phyloP scores from a whole-genome alignment of 2,329 filamentous ascomycete species.

The Zopfia rhizophila region DNA sequence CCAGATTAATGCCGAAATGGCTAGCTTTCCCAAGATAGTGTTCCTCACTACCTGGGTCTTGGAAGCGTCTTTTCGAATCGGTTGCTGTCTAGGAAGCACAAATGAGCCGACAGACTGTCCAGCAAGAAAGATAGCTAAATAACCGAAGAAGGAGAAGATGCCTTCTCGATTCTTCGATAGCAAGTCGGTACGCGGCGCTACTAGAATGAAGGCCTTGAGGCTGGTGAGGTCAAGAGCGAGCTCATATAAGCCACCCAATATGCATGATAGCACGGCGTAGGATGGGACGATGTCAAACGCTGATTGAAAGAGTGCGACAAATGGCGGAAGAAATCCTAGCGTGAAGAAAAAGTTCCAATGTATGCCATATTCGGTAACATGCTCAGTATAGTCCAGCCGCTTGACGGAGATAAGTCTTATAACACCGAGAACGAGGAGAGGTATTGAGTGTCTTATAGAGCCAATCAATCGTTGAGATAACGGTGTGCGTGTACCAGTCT shows the following conservation, averaged over 20 bases:
- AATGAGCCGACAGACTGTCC: slow-evolving; percentile 86
- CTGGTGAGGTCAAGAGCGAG: slow-evolving; percentile 74
- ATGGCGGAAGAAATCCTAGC: slow-evolving; percentile 85
- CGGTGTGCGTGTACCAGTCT: slow-evolving; percentile 60
- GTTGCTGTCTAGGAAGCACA: slow-evolving; percentile 70
- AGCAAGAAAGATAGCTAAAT: slow-evolving; percentile 92
- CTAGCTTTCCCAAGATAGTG: slow-evolving; percentile 71
- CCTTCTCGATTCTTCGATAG: slow-evolving; percentile 94
- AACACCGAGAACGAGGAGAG: slow-evolving; percentile 81
- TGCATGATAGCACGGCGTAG: slow-evolving; percentile 77
- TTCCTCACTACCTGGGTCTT: slow-evolving; percentile 61
- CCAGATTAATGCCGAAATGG: slow-evolving; percentile 75
- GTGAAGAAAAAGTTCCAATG: slow-evolving; percentile 99
- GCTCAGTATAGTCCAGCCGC: slow-evolving; percentile 93
- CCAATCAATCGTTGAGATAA: slow-evolving; percentile 68
- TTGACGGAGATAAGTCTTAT: slow-evolving; percentile 90
- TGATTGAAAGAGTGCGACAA: slow-evolving; percentile 84
- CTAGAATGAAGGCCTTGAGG: slow-evolving; percentile 85
- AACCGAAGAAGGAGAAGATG: slow-evolving; percentile 93
- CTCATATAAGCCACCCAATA: slow-evolving; percentile 78
- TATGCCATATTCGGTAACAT: slow-evolving; percentile 96
- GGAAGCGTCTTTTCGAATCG: slow-evolving; percentile 56
- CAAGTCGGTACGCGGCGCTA: slow-evolving; percentile 80
- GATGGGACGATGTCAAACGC: slow-evolving; percentile 76
- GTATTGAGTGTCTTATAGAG: slow-evolving; percentile 82